These are phyloP conservation scores for Physaria fendleri DNA, from an alignment of 345 rosid species.

Conservation along the genomic window DNA sequence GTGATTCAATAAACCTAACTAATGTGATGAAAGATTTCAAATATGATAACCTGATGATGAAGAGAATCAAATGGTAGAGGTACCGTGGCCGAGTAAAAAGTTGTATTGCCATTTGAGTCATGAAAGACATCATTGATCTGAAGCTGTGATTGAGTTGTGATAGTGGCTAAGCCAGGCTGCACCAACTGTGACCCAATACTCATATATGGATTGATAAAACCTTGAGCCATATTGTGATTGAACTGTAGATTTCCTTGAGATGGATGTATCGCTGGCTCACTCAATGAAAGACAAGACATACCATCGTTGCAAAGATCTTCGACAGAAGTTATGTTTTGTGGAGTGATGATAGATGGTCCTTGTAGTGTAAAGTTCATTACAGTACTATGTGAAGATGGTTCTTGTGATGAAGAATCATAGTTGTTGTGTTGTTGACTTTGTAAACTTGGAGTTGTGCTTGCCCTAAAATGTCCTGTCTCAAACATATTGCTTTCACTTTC, in stretches of 20 bases:
- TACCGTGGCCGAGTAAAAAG: neutral
- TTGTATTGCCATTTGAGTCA: neutral
- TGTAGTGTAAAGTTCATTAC: neutral
- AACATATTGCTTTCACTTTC: slow-evolving; percentile 10
- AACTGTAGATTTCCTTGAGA: neutral
- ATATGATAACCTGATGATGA: slow-evolving; percentile 18
- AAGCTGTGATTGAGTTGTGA: neutral
- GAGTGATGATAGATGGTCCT: neutral
- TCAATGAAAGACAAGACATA: slow-evolving; percentile 2
- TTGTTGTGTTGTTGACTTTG: neutral
- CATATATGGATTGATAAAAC: neutral
- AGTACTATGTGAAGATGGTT: neutral
- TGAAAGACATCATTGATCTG: neutral
- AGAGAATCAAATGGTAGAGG: neutral
- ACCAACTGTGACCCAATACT: neutral
- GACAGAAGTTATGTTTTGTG: neutral
- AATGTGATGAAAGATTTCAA: neutral
- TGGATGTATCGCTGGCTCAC: neutral
- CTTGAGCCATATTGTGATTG: neutral
- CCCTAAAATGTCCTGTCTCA: neutral
- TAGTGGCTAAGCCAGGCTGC: neutral
- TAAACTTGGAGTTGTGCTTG: neutral
- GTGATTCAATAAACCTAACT: neutral
- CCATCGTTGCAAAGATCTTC: neutral
- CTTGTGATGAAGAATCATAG: neutral